phyloP scores from a whole-genome alignment of 2,329 filamentous ascomycete genomes.

The Passalora sequoiae region DNA sequence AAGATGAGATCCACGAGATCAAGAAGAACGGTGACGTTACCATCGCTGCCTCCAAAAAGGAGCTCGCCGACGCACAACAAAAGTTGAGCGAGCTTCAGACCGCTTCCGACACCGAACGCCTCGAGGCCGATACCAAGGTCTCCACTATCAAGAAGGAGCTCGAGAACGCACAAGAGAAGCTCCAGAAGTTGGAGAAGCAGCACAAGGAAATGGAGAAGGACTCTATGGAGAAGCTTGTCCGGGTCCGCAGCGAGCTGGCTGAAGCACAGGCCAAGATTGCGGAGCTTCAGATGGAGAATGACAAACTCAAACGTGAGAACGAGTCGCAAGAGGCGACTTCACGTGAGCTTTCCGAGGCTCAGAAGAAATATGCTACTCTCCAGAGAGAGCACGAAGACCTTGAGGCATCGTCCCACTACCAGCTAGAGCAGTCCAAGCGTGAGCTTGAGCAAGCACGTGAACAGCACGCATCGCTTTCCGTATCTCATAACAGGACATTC shows the following conservation, averaged over 20 bases:
- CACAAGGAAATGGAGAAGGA: conserved; percentile 18
- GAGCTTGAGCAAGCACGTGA: conserved; percentile 18
- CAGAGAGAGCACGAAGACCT: conserved; percentile 19
- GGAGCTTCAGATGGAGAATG: conserved; percentile 1
- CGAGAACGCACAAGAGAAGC: conserved; percentile 15
- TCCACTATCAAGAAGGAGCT: conserved; percentile 15
- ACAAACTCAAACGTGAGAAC: conserved; percentile 6
- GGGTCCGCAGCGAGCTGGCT: conserved; percentile 1
- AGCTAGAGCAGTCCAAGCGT: conserved; percentile 16
- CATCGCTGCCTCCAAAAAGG: conserved; percentile 11
- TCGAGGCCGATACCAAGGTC: conserved; percentile 11
- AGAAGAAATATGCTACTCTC: conserved; percentile 15
- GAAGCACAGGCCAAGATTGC: neutral
- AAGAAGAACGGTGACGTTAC: conserved; percentile 11
- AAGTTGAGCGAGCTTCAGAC: conserved; percentile 14
- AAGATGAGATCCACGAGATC: conserved; percentile 12
- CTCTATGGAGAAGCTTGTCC: conserved; percentile 6
- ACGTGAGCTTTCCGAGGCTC: conserved; percentile 15
- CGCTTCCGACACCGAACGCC: conserved; percentile 8
- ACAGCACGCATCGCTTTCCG: conserved; percentile 18
- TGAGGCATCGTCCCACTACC: conserved; percentile 10
- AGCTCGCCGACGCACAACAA: conserved; percentile 17
- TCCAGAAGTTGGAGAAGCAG: conserved; percentile 14
- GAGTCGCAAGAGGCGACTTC: conserved; percentile 13
- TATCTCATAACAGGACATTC: conserved; percentile 24